Conservation (phyloP, 164 flowering plant genomes). For the Buxus sempervirens region DNA sequence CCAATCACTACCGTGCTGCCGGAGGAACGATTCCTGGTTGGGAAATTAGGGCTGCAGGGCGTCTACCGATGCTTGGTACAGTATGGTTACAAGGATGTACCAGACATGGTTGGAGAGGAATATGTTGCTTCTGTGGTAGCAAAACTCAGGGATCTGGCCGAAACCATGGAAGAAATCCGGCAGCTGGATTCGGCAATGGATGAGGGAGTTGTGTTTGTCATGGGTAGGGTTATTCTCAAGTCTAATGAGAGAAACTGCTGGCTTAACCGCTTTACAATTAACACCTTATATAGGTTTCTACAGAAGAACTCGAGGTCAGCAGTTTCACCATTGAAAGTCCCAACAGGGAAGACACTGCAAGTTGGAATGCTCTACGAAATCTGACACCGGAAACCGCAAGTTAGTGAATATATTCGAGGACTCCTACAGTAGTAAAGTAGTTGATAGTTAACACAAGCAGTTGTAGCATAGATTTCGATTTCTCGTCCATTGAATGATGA, state of each 20-base stretch:
- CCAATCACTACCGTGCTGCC: constrained; percentile 18
- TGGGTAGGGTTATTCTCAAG: constrained; percentile 22
- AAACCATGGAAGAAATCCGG: constrained; percentile 1
- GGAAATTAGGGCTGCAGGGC: constrained; percentile 14
- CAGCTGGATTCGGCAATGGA: constrained; percentile 13
- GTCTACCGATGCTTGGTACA: constrained; percentile 27
- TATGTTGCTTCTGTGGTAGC: constrained; percentile 15
- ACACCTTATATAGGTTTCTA: constrained; percentile 19
- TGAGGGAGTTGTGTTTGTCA: constrained; percentile 19
- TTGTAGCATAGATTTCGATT: no score
- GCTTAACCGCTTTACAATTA: constrained; percentile 10
- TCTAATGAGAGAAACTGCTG: constrained; percentile 14
- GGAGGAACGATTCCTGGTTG: constrained; percentile 19
- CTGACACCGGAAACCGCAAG: not conserved
- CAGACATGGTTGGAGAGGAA: constrained; percentile 15
- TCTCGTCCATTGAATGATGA: no score
- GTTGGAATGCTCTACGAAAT: constrained; percentile 31
- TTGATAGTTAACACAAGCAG: no score
- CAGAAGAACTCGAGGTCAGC: constrained; percentile 26
- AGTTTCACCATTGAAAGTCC: constrained; percentile 19
- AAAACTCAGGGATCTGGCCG: constrained; percentile 11
- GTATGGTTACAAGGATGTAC: constrained; percentile 24
- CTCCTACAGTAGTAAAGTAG: no score
- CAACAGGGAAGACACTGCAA: constrained; percentile 21
- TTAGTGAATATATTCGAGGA: no score